A percentile compares a stretch with the other conserved stretches of the same genome.
These are phyloP conservation scores for Hibiscus trionum DNA, from an alignment of 345 rosid genomes.

Conservation along the genomic window DNA sequence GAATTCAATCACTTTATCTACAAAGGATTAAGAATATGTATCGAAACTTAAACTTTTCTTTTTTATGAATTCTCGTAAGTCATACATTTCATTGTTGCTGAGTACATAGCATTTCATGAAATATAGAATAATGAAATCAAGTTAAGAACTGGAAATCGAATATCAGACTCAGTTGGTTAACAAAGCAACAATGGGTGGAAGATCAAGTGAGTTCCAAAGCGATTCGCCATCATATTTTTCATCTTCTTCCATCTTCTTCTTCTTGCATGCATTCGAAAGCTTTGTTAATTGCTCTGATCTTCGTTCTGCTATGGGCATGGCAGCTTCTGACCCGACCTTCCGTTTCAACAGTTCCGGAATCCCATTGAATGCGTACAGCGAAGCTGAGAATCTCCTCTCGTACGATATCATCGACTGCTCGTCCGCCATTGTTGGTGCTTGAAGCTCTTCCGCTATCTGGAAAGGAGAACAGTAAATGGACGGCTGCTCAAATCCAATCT, in stretches of 20 bases:
- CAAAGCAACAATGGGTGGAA: conserved; percentile 52
- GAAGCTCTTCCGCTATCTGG: conserved; percentile 45
- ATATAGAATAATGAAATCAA: no score
- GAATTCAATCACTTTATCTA: no score
- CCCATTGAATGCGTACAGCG: conserved; percentile 56
- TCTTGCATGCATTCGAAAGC: conserved; percentile 31
- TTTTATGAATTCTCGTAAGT: no score
- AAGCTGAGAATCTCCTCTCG: conserved; percentile 62
- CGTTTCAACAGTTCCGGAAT: conserved; percentile 45
- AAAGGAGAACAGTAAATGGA: conserved; percentile 40
- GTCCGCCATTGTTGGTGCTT: conserved; percentile 28
- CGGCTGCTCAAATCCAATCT: conserved; percentile 9
- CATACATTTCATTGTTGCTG: no score
- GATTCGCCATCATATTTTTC: conserved; percentile 35
- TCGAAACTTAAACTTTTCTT: no score
- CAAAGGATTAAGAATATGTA: no score
- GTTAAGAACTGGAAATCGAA: conserved; percentile 24
- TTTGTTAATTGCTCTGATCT: conserved; percentile 22
- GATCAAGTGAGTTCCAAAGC: conserved; percentile 65
- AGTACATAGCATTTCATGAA: no score
- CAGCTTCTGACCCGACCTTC: conserved; percentile 26
- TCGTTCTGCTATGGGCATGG: conserved; percentile 30
- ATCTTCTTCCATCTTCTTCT: conserved; percentile 28
- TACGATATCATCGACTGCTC: conserved; percentile 37
- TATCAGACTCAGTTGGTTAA: conserved; percentile 22